Conservation (phyloP, 176 grass and related monocot species). For the Ensete ventricosum region DNA sequence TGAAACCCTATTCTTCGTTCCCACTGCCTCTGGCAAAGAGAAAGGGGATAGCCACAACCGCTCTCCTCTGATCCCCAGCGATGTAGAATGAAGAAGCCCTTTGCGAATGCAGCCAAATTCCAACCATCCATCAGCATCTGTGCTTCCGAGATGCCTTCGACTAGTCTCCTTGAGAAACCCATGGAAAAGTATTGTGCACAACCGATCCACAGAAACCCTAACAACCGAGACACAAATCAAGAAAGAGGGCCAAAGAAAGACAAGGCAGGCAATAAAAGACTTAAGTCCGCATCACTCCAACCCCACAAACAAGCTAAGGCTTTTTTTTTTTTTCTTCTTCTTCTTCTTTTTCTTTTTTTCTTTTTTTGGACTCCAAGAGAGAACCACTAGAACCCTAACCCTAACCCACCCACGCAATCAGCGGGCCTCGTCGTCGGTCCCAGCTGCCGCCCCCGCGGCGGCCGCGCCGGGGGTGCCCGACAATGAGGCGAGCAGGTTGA, state of each 20-base stretch:
- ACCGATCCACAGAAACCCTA: not conserved
- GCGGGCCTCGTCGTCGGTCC: conserved; percentile 47
- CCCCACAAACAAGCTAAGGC: conserved; percentile 1
- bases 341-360: no score
- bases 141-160: not conserved
- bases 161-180: not conserved
- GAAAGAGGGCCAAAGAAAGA: not conserved
- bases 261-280: conserved; percentile 7
- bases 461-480: conserved; percentile 35
- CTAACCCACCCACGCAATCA: conserved; percentile 19
- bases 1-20: conserved; percentile 1
- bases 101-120: not conserved
- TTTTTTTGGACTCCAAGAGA: not conserved
- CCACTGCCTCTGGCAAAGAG: not conserved
- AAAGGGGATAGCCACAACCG: not conserved
- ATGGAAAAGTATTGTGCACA: not conserved
- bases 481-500: conserved; percentile 83
- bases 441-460: conserved; percentile 8
- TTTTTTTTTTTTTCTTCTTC: not conserved
- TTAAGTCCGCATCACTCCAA: conserved; percentile 6
- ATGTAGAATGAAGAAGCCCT: not conserved
- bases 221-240: not conserved
- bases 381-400: conserved; percentile 3
- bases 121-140: not conserved
- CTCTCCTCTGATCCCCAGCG: not conserved